A percentile compares a stretch with the other conserved stretches of the same genome.
Conservation (phyloP, 495 filamentous ascomycete species). For the Annulohypoxylon nitens region DNA sequence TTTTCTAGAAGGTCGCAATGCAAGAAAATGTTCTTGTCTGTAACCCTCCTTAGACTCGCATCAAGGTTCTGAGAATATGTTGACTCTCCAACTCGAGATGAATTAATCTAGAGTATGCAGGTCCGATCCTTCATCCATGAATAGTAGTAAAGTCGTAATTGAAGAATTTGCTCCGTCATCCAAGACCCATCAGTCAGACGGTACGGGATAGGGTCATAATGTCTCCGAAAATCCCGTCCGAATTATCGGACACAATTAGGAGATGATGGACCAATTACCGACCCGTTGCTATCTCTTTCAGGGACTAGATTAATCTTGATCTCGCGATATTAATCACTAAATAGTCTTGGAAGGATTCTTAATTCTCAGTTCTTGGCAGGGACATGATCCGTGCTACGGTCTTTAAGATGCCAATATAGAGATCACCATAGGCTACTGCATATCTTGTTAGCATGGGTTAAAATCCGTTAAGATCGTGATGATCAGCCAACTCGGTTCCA, state of each 20-base stretch:
- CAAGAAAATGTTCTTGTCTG: conserved; percentile 25
- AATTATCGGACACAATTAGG: conserved; percentile 11
- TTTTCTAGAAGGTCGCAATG: conserved; percentile 37
- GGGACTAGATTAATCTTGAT: conserved; percentile 31
- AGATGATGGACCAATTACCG: conserved; percentile 20
- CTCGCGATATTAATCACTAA: conserved; percentile 31
- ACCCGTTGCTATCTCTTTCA: conserved; percentile 27
- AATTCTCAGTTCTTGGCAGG: conserved; percentile 27
- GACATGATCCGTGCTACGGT: conserved; percentile 20
- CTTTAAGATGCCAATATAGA: background rate
- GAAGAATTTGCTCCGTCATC: conserved; percentile 19
- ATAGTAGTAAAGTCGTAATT: background rate
- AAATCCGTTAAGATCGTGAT: conserved; percentile 12
- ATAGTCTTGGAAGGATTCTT: conserved; percentile 31
- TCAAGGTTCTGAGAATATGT: conserved; percentile 14
- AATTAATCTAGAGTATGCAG: conserved; percentile 37
- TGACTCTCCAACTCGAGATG: conserved; percentile 7
- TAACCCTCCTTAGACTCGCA: conserved; percentile 36
- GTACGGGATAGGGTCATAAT: conserved; percentile 19
- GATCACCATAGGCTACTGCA: background rate
- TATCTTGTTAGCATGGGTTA: conserved; percentile 16
- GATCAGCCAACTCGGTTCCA: background rate
- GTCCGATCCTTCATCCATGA: background rate
- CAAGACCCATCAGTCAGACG: conserved; percentile 1
- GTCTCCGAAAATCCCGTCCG: conserved; percentile 12